Evolutionary conservation across 805 yeast species (phyloP).

Genomic region (Komagataella pseudopastoris): DNA sequence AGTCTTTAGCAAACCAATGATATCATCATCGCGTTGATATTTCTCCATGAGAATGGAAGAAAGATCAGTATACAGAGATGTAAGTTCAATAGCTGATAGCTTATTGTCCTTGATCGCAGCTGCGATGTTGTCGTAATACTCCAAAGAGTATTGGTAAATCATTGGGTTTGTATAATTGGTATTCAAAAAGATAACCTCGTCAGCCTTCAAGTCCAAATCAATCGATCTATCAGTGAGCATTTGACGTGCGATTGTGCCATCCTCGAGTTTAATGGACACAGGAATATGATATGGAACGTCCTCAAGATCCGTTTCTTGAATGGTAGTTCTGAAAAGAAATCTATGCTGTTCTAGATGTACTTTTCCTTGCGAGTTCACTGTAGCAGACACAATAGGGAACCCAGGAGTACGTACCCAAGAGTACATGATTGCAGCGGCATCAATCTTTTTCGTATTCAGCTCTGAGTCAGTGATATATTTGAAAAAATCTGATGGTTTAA

Average conservation of each 20-base stretch:
- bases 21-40: conserved; percentile 15
- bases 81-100: conserved; percentile 18
- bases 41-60: conserved; percentile 22
- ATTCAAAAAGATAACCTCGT: conserved; percentile 26
- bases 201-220: conserved; percentile 16
- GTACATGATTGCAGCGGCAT: conserved; percentile 35
- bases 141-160: conserved; percentile 30
- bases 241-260: conserved; percentile 22
- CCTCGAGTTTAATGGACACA: conserved; percentile 24
- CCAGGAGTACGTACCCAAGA: conserved; percentile 55
- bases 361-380: conserved; percentile 12
- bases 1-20: conserved; percentile 19
- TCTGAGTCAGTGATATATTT: conserved; percentile 15
- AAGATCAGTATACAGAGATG: conserved; percentile 24
- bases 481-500: conserved; percentile 45
- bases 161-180: conserved; percentile 31
- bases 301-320: conserved; percentile 21
- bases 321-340: conserved; percentile 10
- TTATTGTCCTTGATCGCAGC: conserved; percentile 6
- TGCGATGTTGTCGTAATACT: conserved; percentile 13
- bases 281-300: conserved; percentile 55
- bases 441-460: conserved; percentile 18
- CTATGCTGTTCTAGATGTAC: conserved; percentile 24
- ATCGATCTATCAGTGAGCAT: conserved; percentile 28
- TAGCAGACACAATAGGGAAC: conserved; percentile 35